phyloP scores from a whole-genome alignment of 805 yeast genomes.

The Scheffersomyces coipomensis region DNA sequence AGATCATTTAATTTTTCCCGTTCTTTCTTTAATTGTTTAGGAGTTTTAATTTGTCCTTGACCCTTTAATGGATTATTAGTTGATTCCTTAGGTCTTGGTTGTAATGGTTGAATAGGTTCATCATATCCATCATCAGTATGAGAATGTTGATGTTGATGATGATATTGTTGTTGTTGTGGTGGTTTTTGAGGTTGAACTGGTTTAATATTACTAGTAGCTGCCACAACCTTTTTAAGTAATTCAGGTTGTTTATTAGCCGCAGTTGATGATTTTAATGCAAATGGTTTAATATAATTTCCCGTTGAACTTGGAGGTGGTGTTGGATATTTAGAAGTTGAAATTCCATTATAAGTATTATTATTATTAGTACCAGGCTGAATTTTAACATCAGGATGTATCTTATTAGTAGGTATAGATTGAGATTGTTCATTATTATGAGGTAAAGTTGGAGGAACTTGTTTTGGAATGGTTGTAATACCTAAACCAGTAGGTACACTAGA shows the following conservation, averaged over 20 bases:
- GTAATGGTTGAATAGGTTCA: slow-evolving; percentile 22
- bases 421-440: slow-evolving; percentile 17
- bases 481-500: slow-evolving; percentile 17
- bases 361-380: slow-evolving; percentile 25
- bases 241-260: neutral
- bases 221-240: neutral
- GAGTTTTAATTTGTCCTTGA: slow-evolving; percentile 24
- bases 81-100: slow-evolving; percentile 15
- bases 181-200: slow-evolving; percentile 23
- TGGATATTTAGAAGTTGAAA: slow-evolving; percentile 11
- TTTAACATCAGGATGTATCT: slow-evolving; percentile 32
- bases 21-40: slow-evolving; percentile 40
- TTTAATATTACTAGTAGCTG: slow-evolving; percentile 13
- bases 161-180: slow-evolving; percentile 11
- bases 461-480: slow-evolving; percentile 26
- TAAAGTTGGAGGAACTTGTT: slow-evolving; percentile 28
- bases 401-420: slow-evolving; percentile 8
- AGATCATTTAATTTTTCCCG: slow-evolving; percentile 69
- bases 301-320: slow-evolving; percentile 16
- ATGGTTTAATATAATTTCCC: slow-evolving; percentile 6
- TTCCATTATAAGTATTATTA: slow-evolving; percentile 6
- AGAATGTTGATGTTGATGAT: slow-evolving; percentile 21
- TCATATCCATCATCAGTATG: slow-evolving; percentile 8
- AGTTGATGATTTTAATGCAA: slow-evolving; percentile 2
- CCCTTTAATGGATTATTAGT: slow-evolving; percentile 3